Base-by-base conservation (phyloP, 2,329 filamentous ascomycete species). In the Didymella segeticola region DNA sequence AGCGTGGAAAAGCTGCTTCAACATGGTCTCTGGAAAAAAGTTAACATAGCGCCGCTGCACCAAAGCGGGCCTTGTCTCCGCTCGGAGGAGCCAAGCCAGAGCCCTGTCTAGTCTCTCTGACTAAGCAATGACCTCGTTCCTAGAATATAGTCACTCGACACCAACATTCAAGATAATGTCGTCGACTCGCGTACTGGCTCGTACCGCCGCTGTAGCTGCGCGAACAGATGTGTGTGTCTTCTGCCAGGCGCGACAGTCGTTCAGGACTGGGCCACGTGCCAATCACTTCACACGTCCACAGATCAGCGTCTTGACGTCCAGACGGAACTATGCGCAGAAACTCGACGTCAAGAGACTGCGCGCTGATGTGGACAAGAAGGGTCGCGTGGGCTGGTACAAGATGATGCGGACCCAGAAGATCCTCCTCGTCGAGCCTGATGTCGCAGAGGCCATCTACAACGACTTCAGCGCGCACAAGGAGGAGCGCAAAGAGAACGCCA, bases 1-100 rank as follows among this genome's bases (percentile, higher is more conserved):
- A 19, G 61, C 66, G 51, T 64, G 61, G 53, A 69, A 61, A 49
- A 72, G 61, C 56, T 64, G 63, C 46, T 66, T 57, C 46, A 74
- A 69, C 72, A 74, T 74, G 36, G 60, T 49, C 34, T 54, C 30
- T 33, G 43, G n/a, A 42, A 56, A 56, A 49, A 56, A 43, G 39
- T 46, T 50, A 36, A 25, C 33, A 36, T 48, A 48, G 51, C 52
- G 52, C 52, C 34, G 36, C 53, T 56, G 53, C 53, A 47, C 22
- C 17, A 56, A 56, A 56, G 53, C 42, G 53, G 52, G 37, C 34
- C 47, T 36, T 56, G n/a, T n/a, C n/a, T n/a, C n/a, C n/a, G n/a
- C 50, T 57, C 56, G 59, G 57, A 49, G n/a, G 43, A 39, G 45
- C 38, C 34, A 43, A 49, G 34, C 48, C 25, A 22, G 33, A 49